Conservation (phyloP, 1,139 yeast genomes). For the Groenewaldozyma sp. region DNA sequence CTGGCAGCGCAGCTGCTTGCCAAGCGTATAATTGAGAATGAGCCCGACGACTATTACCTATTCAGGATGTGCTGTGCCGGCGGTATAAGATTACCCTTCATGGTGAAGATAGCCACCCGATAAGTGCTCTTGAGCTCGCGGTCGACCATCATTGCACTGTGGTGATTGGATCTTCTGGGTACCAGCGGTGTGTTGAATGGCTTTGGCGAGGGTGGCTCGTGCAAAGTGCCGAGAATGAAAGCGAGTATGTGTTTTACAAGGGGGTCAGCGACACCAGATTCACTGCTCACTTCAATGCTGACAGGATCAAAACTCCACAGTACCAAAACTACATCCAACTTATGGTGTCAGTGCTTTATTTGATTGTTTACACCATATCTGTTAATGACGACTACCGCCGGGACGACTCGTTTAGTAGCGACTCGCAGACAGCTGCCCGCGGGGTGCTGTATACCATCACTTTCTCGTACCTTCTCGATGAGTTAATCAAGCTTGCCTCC, state of each 20-base stretch:
- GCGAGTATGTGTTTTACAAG: conserved; percentile 51
- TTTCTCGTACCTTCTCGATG: conserved; percentile 57
- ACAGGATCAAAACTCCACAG: conserved; percentile 71
- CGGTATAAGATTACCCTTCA: conserved; percentile 59
- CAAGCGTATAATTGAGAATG: conserved; percentile 54
- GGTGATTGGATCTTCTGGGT: conserved; percentile 71
- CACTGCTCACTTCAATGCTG: conserved; percentile 68
- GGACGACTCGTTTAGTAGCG: neutral
- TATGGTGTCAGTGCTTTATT: conserved; percentile 53
- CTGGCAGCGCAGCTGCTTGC: conserved; percentile 67
- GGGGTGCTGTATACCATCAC: conserved; percentile 55
- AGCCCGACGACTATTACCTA: conserved; percentile 50
- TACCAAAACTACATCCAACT: conserved; percentile 74
- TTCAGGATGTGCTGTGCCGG: conserved; percentile 73
- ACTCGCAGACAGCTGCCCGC: conserved; percentile 4
- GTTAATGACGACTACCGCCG: conserved; percentile 39
- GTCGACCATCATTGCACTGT: conserved; percentile 77
- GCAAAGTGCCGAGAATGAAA: conserved; percentile 64
- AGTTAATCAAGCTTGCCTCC: conserved; percentile 59
- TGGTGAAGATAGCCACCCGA: conserved; percentile 53
- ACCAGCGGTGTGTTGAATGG: conserved; percentile 82
- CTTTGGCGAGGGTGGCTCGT: conserved; percentile 90
- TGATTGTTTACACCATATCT: conserved; percentile 53
- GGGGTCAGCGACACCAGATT: conserved; percentile 50
- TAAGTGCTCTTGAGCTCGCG: conserved; percentile 71